Evolutionary conservation across 2,329 filamentous ascomycete species (phyloP).

Genomic region (Neoscytalidium dimidiatum): DNA sequence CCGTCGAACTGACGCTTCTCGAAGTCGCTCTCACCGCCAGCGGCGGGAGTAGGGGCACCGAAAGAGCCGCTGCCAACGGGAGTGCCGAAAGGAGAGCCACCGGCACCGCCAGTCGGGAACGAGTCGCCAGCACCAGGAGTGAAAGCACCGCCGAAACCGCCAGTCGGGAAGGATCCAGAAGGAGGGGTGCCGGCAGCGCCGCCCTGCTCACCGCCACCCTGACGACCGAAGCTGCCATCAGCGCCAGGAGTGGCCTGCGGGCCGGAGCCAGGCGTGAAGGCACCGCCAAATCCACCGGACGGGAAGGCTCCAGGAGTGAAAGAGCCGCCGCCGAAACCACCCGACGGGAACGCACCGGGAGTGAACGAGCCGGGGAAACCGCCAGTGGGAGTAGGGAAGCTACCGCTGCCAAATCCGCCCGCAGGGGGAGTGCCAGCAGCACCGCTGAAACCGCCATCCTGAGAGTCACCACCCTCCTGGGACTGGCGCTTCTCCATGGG

Average conservation of each 20-base stretch:
- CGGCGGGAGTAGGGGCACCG: not conserved
- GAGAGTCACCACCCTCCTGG: not conserved
- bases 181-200: no score
- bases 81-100: not conserved
- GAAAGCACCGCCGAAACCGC: not conserved
- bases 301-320: not conserved
- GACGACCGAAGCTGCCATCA: no score
- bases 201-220: no score
- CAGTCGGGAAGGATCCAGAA: not conserved
- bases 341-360: not conserved
- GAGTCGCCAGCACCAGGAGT: not conserved
- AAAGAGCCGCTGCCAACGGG: not conserved
- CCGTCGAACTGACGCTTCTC: not conserved
- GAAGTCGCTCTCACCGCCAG: not conserved
- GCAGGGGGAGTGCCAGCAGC: not conserved
- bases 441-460: not conserved
- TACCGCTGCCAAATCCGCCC: not conserved
- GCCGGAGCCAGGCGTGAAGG: not conserved
- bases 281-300: not conserved
- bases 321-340: not conserved
- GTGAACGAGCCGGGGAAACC: not conserved
- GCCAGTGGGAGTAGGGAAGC: not conserved
- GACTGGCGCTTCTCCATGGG: constrained; percentile 4
- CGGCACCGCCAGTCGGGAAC: not conserved
- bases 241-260: no score